Conservation (phyloP, 148 eudicot species). For the Chenopodium berlandieri region DNA sequence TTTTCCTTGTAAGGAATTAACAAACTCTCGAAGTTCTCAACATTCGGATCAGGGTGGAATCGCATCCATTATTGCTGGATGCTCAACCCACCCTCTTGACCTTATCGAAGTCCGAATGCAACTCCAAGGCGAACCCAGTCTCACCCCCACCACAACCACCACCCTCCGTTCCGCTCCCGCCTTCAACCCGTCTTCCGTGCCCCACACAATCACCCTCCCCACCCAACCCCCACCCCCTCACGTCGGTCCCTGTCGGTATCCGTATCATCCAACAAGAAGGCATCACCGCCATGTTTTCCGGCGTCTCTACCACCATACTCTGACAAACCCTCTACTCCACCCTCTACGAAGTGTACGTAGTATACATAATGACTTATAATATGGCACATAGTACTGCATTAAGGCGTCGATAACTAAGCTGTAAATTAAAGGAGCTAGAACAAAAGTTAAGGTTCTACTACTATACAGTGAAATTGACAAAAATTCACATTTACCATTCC, state of each 20-base stretch:
- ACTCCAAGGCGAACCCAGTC: conserved; percentile 51
- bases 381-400: no score
- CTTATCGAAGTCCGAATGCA: conserved; percentile 75
- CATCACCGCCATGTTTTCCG: conserved; percentile 53
- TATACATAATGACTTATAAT: no score
- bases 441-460: background rate
- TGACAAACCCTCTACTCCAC: conserved; percentile 82
- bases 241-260: conserved; percentile 49
- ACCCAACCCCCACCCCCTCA: conserved; percentile 32
- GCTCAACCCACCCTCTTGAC: conserved; percentile 64
- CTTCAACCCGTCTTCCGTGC: conserved; percentile 13
- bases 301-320: conserved; percentile 80
- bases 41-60: conserved; percentile 39
- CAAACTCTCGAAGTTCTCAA: no score
- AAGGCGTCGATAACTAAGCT: no score
- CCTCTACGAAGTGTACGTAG: no score
- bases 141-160: conserved; percentile 16
- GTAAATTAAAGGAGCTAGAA: no score
- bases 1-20: no score
- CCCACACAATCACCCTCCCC: conserved; percentile 28
- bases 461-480: conserved; percentile 14
- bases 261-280: conserved; percentile 57
- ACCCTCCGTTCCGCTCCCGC: conserved; percentile 57
- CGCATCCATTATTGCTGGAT: conserved; percentile 61
- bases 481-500: background rate